Evolutionary conservation across 441 rosid genomes (phyloP).

Genomic region (Syzygium malaccense): DNA sequence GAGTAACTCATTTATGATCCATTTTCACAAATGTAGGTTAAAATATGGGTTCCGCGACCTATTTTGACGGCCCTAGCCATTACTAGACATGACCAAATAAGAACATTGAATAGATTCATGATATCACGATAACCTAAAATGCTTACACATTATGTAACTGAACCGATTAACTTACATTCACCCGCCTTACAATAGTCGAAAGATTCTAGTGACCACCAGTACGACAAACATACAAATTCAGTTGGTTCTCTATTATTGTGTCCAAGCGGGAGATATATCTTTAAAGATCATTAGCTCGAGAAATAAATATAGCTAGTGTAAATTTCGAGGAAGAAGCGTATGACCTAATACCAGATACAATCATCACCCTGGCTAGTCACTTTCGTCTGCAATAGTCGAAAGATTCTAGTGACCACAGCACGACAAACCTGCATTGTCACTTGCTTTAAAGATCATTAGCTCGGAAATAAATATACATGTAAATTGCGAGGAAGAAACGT

Average conservation of each 20-base stretch:
- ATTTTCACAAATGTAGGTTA: too few species aligned
- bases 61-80: too few species aligned
- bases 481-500: background rate
- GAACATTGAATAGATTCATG: too few species aligned
- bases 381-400: too few species aligned
- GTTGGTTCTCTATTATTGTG: background rate
- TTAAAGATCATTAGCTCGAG: background rate
- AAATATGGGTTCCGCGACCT: too few species aligned
- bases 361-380: too few species aligned
- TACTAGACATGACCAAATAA: too few species aligned
- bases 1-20: too few species aligned
- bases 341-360: background rate
- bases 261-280: background rate
- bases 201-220: background rate
- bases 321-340: background rate
- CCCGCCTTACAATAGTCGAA: too few species aligned
- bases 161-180: background rate
- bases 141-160: background rate
- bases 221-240: background rate
- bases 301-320: background rate
- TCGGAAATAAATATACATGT: background rate
- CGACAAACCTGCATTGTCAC: background rate
- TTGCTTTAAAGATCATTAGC: background rate
- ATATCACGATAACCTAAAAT: too few species aligned
- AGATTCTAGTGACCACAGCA: background rate